Percentiles rank a stretch among this genome's conserved stretches.
These are phyloP conservation scores for Zymoseptoria crescenta DNA, from an alignment of 2,329 filamentous ascomycete species.

Conservation along the genomic window DNA sequence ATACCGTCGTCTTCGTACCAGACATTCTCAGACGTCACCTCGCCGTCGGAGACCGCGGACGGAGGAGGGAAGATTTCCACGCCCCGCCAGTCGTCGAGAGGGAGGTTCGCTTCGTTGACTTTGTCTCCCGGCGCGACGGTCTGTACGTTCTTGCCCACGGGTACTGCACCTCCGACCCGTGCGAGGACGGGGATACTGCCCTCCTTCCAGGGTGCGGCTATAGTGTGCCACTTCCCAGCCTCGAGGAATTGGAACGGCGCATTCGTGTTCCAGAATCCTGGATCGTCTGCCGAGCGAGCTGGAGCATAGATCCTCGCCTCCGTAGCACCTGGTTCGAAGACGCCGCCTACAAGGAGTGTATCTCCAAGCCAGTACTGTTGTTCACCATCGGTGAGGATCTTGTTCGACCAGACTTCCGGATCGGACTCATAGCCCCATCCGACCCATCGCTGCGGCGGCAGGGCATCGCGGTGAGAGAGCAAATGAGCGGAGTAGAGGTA, in stretches of 20 bases:
- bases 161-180: conserved; percentile 47
- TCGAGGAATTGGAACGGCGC: conserved; percentile 51
- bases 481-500: conserved; percentile 62
- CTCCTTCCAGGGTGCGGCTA: conserved; percentile 43
- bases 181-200: conserved; percentile 50
- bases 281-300: conserved; percentile 30
- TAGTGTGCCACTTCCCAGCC: conserved; percentile 47
- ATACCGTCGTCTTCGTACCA: conserved; percentile 55
- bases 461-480: conserved; percentile 52
- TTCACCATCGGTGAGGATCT: conserved; percentile 53
- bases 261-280: conserved; percentile 58
- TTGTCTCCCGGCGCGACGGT: conserved; percentile 46
- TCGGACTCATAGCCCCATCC: conserved; percentile 66
- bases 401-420: conserved; percentile 54
- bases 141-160: conserved; percentile 45
- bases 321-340: conserved; percentile 53
- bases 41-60: conserved; percentile 30
- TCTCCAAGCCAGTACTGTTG: conserved; percentile 68
- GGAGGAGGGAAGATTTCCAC: conserved; percentile 51
- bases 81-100: conserved; percentile 48
- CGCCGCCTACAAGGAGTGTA: conserved; percentile 56
- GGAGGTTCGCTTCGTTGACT: conserved; percentile 37
- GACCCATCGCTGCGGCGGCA: conserved; percentile 62
- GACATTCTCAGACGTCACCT: conserved; percentile 31
- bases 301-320: conserved; percentile 57